phyloP scores from a whole-genome alignment of 2,329 filamentous ascomycete genomes.

The Sclerotinia borealis region DNA sequence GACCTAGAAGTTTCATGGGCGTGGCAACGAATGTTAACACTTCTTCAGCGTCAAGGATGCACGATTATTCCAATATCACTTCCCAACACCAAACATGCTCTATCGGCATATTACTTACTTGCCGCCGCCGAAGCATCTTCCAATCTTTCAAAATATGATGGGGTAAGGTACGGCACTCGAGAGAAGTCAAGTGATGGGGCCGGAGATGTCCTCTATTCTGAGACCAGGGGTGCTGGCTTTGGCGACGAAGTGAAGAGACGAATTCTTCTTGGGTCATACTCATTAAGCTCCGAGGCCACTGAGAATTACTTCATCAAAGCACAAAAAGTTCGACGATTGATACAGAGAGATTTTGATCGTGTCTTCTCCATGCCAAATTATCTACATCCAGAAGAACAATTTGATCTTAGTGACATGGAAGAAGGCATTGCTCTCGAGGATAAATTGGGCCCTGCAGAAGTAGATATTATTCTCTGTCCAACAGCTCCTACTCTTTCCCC shows the following conservation, averaged over 20 bases:
- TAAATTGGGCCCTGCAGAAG: constrained; percentile 54
- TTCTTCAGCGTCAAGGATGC: constrained; percentile 60
- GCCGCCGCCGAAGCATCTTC: constrained; percentile 93
- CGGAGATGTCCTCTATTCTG: constrained; percentile 65
- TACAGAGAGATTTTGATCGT: constrained; percentile 79
- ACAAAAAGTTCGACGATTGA: constrained; percentile 76
- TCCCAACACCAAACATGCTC: constrained; percentile 75
- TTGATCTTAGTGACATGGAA: constrained; percentile 55
- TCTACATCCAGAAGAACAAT: constrained; percentile 48
- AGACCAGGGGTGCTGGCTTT: constrained; percentile 67
- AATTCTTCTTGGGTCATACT: constrained; percentile 85
- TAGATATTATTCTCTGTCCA: constrained; percentile 83
- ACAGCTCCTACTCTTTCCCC: constrained; percentile 77
- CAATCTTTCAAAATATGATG: constrained; percentile 95
- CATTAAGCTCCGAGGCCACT: constrained; percentile 80
- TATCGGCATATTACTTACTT: constrained; percentile 92
- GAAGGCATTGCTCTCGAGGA: constrained; percentile 45
- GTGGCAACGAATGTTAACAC: constrained; percentile 59
- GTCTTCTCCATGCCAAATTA: constrained; percentile 68
- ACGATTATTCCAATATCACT: constrained; percentile 71
- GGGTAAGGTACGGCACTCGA: constrained; percentile 72
- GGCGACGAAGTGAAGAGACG: constrained; percentile 80
- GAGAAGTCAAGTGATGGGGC: constrained; percentile 43
- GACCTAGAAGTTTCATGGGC: constrained; percentile 59
- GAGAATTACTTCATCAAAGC: constrained; percentile 97